A percentile compares a stretch with the other conserved stretches of the same genome.
Evolutionary conservation across 2,329 filamentous ascomycete species (phyloP).

Genomic region (Stagonosporopsis tanaceti): DNA sequence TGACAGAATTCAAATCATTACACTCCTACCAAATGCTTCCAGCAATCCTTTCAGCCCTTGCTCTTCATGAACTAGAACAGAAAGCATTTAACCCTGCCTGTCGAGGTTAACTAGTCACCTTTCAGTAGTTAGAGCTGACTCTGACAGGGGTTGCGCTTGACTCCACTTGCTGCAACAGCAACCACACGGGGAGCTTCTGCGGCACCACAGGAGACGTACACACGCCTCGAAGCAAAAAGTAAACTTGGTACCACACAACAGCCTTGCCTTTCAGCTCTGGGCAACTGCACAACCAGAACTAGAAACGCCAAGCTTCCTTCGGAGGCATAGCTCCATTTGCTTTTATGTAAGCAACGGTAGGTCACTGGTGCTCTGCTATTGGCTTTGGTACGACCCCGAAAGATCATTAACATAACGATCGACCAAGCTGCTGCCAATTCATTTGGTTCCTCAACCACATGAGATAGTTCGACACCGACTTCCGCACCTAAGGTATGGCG

Average conservation of each 20-base stretch:
- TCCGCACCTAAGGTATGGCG: slow-evolving; percentile 12
- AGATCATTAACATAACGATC: slow-evolving; percentile 7
- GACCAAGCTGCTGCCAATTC: slow-evolving; percentile 9
- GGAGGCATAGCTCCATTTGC: neutral
- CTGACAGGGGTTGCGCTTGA: neutral
- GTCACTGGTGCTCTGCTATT: slow-evolving; percentile 4
- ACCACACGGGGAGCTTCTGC: slow-evolving; percentile 1
- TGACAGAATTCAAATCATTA: slow-evolving; percentile 14
- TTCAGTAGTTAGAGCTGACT: slow-evolving; percentile 6
- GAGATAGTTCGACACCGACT: slow-evolving; percentile 11
- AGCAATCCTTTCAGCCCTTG: neutral
- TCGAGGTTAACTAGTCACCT: slow-evolving; percentile 2
- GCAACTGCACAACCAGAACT: neutral
- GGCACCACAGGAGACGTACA: neutral
- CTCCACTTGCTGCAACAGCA: slow-evolving; percentile 5
- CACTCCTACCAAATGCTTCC: slow-evolving; percentile 3
- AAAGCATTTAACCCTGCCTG: neutral
- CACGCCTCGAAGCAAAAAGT: slow-evolving; percentile 4
- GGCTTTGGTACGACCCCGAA: neutral
- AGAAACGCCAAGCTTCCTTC: slow-evolving; percentile 12
- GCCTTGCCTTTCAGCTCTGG: slow-evolving; percentile 1
- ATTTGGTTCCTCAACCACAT: slow-evolving; percentile 10
- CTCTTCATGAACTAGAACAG: neutral
- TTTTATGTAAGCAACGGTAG: neutral
- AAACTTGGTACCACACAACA: slow-evolving; percentile 6